Evolutionary conservation across 1,139 yeast species (phyloP), one percentile per base, ranked within the genome.

Genomic region (Entelexis sorbosivorans): DNA sequence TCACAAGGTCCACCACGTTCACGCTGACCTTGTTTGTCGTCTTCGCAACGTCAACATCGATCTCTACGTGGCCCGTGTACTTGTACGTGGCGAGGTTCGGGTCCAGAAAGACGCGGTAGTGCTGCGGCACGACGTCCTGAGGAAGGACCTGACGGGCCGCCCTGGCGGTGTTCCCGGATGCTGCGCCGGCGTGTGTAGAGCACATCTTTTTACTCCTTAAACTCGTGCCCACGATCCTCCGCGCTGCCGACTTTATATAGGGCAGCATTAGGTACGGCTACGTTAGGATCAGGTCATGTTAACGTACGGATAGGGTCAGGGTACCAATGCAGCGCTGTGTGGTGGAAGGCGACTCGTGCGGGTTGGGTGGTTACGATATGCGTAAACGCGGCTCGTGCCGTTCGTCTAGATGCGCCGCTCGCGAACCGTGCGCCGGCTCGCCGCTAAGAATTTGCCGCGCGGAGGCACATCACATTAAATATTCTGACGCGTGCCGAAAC

Each of bases 11-110:
- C 40, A 79, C 61, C 33, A 77, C 65, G 68, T 86, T 83, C 64
- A 84, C 70, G 13, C 77, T 69, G 58, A 82, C 73, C 44, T 62
- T 65, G 55, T 73, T 65, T 36, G 85, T 71, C 44, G 69, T 62
- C 58, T 81, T 81, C 49, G 73, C 70, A 48, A 84, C 87, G 44
- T 74, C 73, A 59, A 86, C 72, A 49, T 79, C 81, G 61, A 86
- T 81, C 53, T 73, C 73, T 53, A 79, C 83, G 36, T 69, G 68
- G 59, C 95, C 95, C 45, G 73, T 70, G 63, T 79, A 87, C 56
- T 78, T 82, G 73, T 82, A 85, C 47, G 78, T 77, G 52, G 74
- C 75, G 60, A 86, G 78, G 60, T 79, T 73, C 38, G 95, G 95
- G 62, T 84, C 91, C 60, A 87, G 71, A 42, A 78, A 74, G 58